Evolutionary conservation across 2,329 filamentous ascomycete species (phyloP).

Genomic region (Lecanosticta acicola): DNA sequence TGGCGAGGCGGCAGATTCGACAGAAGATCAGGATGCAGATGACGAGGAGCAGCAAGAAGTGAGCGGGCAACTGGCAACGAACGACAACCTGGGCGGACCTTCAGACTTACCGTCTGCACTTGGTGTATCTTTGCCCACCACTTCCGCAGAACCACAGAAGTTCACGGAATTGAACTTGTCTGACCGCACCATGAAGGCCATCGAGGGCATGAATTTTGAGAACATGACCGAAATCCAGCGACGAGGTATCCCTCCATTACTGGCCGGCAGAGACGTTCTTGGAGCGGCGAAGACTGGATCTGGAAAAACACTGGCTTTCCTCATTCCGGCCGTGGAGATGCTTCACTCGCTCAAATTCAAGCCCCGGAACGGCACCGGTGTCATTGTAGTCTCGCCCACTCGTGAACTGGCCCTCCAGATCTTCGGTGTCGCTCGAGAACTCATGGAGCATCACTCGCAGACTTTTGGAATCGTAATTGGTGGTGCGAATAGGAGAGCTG

Average conservation of each 20-base stretch:
- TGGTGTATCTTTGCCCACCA: slow-evolving; percentile 54
- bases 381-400: slow-evolving; percentile 87
- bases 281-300: slow-evolving; percentile 95
- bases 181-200: slow-evolving; percentile 81
- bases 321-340: slow-evolving; percentile 93
- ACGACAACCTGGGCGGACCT: slow-evolving; percentile 32
- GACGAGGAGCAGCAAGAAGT: slow-evolving; percentile 31
- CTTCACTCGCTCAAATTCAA: slow-evolving; percentile 86
- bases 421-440: slow-evolving; percentile 86
- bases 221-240: slow-evolving; percentile 95
- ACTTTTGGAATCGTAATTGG: slow-evolving; percentile 96
- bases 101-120: slow-evolving; percentile 51
- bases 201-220: slow-evolving; percentile 85
- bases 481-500: slow-evolving; percentile 81
- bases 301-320: slow-evolving; percentile 90
- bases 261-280: slow-evolving; percentile 86
- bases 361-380: slow-evolving; percentile 85
- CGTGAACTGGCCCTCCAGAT: slow-evolving; percentile 93
- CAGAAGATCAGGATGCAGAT: slow-evolving; percentile 31
- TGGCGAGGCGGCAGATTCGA: slow-evolving; percentile 31
- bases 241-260: slow-evolving; percentile 75
- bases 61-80: slow-evolving; percentile 8
- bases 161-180: slow-evolving; percentile 82
- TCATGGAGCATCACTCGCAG: slow-evolving; percentile 89
- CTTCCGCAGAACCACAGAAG: slow-evolving; percentile 58